phyloP scores from a whole-genome alignment of 139 green algal genomes.

The Tetraselmis chui region DNA sequence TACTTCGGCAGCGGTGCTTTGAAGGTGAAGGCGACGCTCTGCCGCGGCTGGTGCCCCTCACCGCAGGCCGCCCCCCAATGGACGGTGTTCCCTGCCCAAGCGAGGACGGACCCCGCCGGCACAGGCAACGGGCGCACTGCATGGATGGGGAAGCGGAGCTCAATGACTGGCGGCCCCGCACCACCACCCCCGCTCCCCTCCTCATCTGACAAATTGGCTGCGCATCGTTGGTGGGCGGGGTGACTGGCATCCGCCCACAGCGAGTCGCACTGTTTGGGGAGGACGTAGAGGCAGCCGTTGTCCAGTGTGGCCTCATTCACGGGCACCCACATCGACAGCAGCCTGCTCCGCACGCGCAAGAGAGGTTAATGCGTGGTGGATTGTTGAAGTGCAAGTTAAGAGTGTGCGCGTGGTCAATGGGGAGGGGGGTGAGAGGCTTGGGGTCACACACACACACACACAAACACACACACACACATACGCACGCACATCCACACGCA shows the following conservation, averaged over 20 bases:
- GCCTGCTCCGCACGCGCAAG: too few species aligned
- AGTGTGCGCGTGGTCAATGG: too few species aligned
- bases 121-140: neutral
- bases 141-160: neutral
- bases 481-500: too few species aligned
- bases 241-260: neutral
- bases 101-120: neutral
- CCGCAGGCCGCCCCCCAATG: neutral
- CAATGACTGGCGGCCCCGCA: neutral
- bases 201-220: neutral
- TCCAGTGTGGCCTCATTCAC: conserved; percentile 1
- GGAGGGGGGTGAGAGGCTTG: too few species aligned
- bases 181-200: neutral
- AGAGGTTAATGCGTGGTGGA: too few species aligned
- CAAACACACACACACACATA: too few species aligned
- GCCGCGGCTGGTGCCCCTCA: neutral
- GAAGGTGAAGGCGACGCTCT: conserved; percentile 4
- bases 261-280: neutral
- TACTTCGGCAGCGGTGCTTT: too few species aligned
- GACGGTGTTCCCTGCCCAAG: neutral
- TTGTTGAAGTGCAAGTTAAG: too few species aligned
- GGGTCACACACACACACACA: too few species aligned
- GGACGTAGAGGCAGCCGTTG: neutral
- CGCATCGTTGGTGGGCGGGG: neutral
- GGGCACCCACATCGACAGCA: neutral